Evolutionary conservation across 306 rosid genomes (phyloP).

Genomic region (Prunus dulcis): DNA sequence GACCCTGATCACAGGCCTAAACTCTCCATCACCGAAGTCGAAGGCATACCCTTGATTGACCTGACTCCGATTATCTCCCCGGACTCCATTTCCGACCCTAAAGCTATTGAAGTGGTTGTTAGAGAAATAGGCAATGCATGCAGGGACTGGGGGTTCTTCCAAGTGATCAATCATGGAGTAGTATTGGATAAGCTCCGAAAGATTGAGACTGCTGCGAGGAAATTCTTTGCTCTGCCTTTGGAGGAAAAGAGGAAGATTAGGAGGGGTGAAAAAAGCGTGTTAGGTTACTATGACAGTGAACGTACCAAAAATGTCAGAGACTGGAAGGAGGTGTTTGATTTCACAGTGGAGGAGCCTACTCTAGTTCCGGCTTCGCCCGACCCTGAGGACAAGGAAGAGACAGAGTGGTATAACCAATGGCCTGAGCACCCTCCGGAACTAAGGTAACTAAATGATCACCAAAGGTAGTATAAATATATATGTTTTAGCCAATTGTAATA

Average conservation of each 20-base stretch:
- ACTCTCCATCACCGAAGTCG: slow-evolving; percentile 24
- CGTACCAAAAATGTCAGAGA: slow-evolving; percentile 63
- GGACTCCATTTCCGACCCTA: background rate
- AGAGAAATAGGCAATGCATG: slow-evolving; percentile 50
- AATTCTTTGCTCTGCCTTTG: slow-evolving; percentile 47
- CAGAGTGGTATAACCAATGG: slow-evolving; percentile 36
- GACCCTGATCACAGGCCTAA: slow-evolving; percentile 58
- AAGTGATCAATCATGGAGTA: slow-evolving; percentile 55
- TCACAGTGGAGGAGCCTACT: slow-evolving; percentile 31
- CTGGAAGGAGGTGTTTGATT: slow-evolving; percentile 67
- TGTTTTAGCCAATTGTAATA: background rate
- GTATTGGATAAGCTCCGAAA: slow-evolving; percentile 30
- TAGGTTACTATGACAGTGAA: slow-evolving; percentile 55
- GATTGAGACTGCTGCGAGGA: slow-evolving; percentile 29
- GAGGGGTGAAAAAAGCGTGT: slow-evolving; percentile 15
- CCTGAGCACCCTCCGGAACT: slow-evolving; percentile 45
- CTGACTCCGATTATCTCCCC: slow-evolving; percentile 4
- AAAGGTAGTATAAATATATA: background rate
- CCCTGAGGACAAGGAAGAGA: slow-evolving; percentile 22
- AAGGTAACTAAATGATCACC: slow-evolving; percentile 27
- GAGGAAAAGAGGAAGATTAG: slow-evolving; percentile 55
- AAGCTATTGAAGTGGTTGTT: slow-evolving; percentile 19
- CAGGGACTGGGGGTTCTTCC: slow-evolving; percentile 56
- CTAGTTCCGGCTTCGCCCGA: slow-evolving; percentile 30
- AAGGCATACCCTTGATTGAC: slow-evolving; percentile 47